These are phyloP conservation scores for Penicillium digitatum DNA, from an alignment of 2,329 filamentous ascomycete species.

Conservation along the genomic window DNA sequence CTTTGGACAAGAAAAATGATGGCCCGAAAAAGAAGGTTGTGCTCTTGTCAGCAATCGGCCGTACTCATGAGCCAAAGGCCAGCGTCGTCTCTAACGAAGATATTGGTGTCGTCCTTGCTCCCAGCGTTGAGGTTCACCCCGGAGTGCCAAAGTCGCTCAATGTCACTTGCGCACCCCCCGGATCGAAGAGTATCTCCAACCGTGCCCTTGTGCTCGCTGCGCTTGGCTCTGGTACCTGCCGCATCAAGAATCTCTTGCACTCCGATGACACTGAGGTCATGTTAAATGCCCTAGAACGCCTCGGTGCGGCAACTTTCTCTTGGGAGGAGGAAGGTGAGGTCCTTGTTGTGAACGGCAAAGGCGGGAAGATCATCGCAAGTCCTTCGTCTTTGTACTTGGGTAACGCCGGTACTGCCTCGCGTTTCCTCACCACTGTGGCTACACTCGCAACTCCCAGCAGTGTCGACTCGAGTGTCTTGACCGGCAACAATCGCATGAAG, in stretches of 20 bases:
- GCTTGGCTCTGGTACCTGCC: conserved; percentile 77
- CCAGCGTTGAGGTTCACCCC: conserved; percentile 69
- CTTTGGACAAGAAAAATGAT: conserved; percentile 97
- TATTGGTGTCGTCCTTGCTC: conserved; percentile 77
- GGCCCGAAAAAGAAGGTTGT: conserved; percentile 95
- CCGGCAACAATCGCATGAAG: conserved; percentile 95
- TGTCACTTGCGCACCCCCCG: conserved; percentile 79
- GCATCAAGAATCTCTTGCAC: conserved; percentile 86
- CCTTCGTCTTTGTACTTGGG: conserved; percentile 80
- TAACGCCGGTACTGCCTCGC: conserved; percentile 92
- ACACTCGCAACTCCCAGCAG: conserved; percentile 68
- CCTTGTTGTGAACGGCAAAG: conserved; percentile 82
- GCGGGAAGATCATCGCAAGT: conserved; percentile 76
- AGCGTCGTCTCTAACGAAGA: conserved; percentile 82
- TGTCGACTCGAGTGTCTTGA: conserved; percentile 70
- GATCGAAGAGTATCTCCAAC: conserved; percentile 97
- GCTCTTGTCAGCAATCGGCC: conserved; percentile 82
- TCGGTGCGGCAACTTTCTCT: conserved; percentile 81
- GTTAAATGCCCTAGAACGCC: conserved; percentile 80
- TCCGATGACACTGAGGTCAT: conserved; percentile 98
- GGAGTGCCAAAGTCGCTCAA: conserved; percentile 63
- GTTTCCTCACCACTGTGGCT: conserved; percentile 89
- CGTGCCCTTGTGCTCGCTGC: conserved; percentile 90
- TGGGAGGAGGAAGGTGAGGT: conserved; percentile 96
- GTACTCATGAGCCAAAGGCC: conserved; percentile 80